Conservation (phyloP, 805 yeast species). For the Teunomyces stri region DNA sequence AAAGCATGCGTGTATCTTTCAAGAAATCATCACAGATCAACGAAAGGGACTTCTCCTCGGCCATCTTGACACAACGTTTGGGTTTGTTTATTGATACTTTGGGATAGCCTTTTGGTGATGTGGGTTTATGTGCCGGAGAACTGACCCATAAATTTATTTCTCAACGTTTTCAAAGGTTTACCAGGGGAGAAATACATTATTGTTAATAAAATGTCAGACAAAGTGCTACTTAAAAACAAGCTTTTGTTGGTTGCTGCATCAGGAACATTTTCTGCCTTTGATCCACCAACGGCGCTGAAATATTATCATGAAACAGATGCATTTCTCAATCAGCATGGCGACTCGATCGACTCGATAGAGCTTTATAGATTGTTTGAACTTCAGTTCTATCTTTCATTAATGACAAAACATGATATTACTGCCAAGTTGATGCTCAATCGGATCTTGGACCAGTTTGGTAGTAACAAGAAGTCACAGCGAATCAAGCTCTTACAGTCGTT, state of each 20-base stretch:
- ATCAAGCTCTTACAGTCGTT: constrained; percentile 53
- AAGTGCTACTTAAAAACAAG: constrained; percentile 35
- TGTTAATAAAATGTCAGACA: not conserved
- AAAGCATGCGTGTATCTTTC: constrained; percentile 18
- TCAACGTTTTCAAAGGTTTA: not conserved
- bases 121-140: not conserved
- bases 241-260: constrained; percentile 49
- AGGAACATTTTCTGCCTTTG: constrained; percentile 48
- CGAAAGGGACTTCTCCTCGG: not conserved
- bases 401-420: constrained; percentile 62
- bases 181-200: not conserved
- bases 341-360: constrained; percentile 44
- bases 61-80: not conserved
- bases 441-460: constrained; percentile 66
- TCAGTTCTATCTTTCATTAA: constrained; percentile 63
- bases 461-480: constrained; percentile 49
- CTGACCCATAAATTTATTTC: not conserved
- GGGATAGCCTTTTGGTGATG: not conserved
- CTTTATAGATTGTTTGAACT: constrained; percentile 62
- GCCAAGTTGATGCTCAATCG: constrained; percentile 67
- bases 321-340: constrained; percentile 28
- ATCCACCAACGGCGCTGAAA: constrained; percentile 43
- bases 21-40: constrained; percentile 22
- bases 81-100: not conserved
- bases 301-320: constrained; percentile 40